Conservation (phyloP, 1,139 yeast genomes). For the Geotrichum klebahnii region DNA sequence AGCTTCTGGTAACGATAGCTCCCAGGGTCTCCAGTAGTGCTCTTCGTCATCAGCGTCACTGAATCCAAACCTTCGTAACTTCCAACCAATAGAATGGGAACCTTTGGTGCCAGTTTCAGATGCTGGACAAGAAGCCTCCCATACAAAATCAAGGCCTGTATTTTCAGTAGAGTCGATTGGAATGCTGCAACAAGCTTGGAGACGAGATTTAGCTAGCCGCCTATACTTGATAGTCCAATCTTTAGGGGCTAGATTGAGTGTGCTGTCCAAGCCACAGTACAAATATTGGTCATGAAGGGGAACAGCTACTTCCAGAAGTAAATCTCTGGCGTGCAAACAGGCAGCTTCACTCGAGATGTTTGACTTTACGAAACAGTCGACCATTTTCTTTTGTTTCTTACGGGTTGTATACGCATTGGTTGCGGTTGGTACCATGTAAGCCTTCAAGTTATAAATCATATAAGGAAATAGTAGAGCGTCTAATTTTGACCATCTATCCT, state of each 20-base stretch:
- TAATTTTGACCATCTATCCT: conserved; percentile 14
- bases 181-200: conserved; percentile 13
- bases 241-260: neutral
- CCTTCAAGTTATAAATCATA: conserved; percentile 19
- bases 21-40: conserved; percentile 34
- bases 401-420: neutral
- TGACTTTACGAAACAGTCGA: conserved; percentile 11
- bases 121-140: conserved; percentile 23
- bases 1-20: conserved; percentile 25
- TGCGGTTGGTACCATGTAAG: conserved; percentile 6
- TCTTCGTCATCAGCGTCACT: conserved; percentile 32
- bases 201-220: conserved; percentile 8
- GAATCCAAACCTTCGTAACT: conserved; percentile 28
- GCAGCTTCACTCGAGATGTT: conserved; percentile 21
- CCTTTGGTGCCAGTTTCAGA: too few species aligned
- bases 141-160: conserved; percentile 28
- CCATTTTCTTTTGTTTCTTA: neutral
- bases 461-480: conserved; percentile 19
- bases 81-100: conserved; percentile 25
- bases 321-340: conserved; percentile 10
- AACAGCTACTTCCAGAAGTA: neutral
- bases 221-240: conserved; percentile 12
- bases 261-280: neutral
- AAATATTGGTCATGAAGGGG: neutral
- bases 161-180: neutral